Evolutionary conservation across 208 protist genomes (phyloP), one percentile per base, ranked within the genome.

Genomic region (Crithidia brevicula): DNA sequence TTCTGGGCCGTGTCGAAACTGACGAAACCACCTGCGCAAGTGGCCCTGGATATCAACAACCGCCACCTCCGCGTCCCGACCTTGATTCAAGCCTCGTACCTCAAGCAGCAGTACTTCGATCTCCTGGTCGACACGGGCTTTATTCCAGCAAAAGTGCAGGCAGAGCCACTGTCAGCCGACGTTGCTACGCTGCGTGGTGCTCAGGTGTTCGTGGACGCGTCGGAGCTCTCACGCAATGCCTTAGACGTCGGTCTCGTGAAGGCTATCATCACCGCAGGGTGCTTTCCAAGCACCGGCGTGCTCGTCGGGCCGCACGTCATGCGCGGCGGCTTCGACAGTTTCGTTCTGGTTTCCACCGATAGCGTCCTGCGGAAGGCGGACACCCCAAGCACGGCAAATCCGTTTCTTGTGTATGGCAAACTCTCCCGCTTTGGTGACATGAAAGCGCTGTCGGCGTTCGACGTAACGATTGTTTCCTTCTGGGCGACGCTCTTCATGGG

Each of bases 401-500:
- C 86, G 3, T 97, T 78, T 68, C 83, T 91, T 68, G 82, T 92
- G n/a, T 97, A 86, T 64, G 54, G 74, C 23, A 81, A 91, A 15
- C 33, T 94, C 33, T 61, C 43, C 13, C 79, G 86, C 33, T 42
- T 74, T 3, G 15, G 50, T 3, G 75, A 90, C 0, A 53, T 61
- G 9, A 59, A 74, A 0, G 67, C 73, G 23, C 52, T 94, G 27
- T 66, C 51, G 20, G 67, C 81, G 22, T 67, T 79, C 15, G 76
- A 83, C 10, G 23, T 93, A 11, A 86, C 87, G 8, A 72, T 61
- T 11, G 66, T 93, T 15, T 67, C 88, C 6, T 36, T 94, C 22
- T 97, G 92, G 89, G 77, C 79, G 8, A 66, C 95, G 51, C 33
- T 97, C 13, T 68, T 96, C 23, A 85, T 94, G 53, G 74, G 79